Conservation (phyloP, 2,329 filamentous ascomycete species). For the Grosmannia clavigera region DNA sequence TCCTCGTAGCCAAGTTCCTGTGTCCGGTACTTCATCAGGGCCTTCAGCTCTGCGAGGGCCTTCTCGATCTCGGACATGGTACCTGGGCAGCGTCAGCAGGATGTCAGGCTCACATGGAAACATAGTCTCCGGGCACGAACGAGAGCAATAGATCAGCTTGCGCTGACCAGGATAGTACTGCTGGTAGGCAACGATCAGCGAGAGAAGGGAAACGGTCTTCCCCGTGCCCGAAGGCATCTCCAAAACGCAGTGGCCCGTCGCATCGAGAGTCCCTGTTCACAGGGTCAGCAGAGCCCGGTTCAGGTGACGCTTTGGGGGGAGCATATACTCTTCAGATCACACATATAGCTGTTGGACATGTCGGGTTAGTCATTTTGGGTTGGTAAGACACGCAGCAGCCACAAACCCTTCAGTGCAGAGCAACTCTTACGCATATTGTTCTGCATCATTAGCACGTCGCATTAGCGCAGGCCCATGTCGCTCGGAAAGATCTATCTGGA, state of each 20-base stretch:
- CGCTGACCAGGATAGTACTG: slow-evolving; percentile 84
- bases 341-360: slow-evolving; percentile 34
- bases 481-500: not conserved
- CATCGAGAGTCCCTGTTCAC: slow-evolving; percentile 62
- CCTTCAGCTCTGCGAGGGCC: slow-evolving; percentile 80
- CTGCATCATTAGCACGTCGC: slow-evolving; percentile 16
- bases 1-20: slow-evolving; percentile 83
- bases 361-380: not conserved
- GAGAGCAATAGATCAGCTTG: slow-evolving; percentile 97
- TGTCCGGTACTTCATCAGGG: slow-evolving; percentile 86
- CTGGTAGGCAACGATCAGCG: slow-evolving; percentile 93
- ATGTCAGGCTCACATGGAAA: not conserved
- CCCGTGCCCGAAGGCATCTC: slow-evolving; percentile 99
- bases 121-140: slow-evolving; percentile 26
- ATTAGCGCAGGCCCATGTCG: not conserved
- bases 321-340: slow-evolving; percentile 39
- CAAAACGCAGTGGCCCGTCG: slow-evolving; percentile 85
- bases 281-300: not conserved
- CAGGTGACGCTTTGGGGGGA: too few relatives aligned
- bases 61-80: slow-evolving; percentile 99
- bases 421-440: slow-evolving; percentile 34
- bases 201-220: slow-evolving; percentile 90
- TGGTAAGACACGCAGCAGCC: not conserved
- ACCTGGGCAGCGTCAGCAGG: slow-evolving; percentile 25
- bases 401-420: not conserved